Evolutionary conservation across 2,329 filamentous ascomycete genomes (phyloP), one percentile per base, ranked within the genome.

Genomic region (Didymella glomerata): DNA sequence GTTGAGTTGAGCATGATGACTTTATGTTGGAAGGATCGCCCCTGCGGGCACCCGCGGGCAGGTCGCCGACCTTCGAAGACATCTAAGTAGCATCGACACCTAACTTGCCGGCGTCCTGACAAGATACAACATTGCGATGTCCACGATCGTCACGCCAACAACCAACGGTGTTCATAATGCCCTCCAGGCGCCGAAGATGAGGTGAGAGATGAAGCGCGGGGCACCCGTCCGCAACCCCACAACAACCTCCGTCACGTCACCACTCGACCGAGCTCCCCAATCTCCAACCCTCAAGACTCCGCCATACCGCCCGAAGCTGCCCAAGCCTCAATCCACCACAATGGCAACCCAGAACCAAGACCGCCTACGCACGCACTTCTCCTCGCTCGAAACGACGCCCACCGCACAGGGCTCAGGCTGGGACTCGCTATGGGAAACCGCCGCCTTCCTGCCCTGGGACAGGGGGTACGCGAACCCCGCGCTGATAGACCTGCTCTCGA

Each of bases 401-500:
- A 81, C 85, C 53, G 71, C 77, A 30, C 27, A 56, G 14, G 79
- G 80, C 58, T 86, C 84, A 84, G 80, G 80, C 59, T 87, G 85
- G 85, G 81, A 83, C 50, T 74, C 79, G 3, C 78, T 88, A n/a
- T 88, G 86, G 85, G 75, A 80, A 27, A 76, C 81, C 46, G 78
- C 78, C 32, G 75, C 81, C 32, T 81, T 81, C 67, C 78, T 86
- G 9, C 85, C 85, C 2, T 89, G 85, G 85, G 86, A 89, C 67
- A 79, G 81, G 9, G 82, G 82, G n/a, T 73, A 76, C 44, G 82
- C 85, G n/a, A 86, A 84, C 51, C 85, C 86, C 5, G 86, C 87
- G 0, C 74, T 89, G 30, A 80, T 82, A 34, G 86, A 88, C 62
- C 72, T 82, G 1, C 76, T 89, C 24, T 25, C 41, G 1, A 4